These are phyloP conservation scores for Gyrodon lividus DNA, from an alignment of 768 basidiomycete species.

Conservation along the genomic window DNA sequence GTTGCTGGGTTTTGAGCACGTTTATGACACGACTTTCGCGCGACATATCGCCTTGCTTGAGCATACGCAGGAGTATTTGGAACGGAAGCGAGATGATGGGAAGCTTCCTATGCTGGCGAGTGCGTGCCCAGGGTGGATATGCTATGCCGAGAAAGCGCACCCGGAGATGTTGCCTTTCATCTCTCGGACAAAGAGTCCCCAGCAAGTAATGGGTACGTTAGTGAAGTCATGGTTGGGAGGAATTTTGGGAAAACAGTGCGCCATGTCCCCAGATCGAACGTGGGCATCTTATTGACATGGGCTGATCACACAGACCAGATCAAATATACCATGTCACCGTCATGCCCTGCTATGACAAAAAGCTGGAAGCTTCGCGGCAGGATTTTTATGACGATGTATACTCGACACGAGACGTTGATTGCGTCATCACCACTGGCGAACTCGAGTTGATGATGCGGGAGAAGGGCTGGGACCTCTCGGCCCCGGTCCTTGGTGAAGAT, in stretches of 20 bases:
- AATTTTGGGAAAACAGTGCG: constrained; percentile 69
- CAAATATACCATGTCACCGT: constrained; percentile 95
- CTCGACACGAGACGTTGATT: constrained; percentile 91
- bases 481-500: constrained; percentile 53
- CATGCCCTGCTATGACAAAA: constrained; percentile 99
- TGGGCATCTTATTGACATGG: constrained; percentile 5
- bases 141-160: constrained; percentile 98
- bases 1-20: constrained; percentile 72
- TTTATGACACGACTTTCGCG: constrained; percentile 95
- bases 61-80: constrained; percentile 76
- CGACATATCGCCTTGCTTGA: constrained; percentile 83
- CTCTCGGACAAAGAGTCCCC: constrained; percentile 84
- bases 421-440: constrained; percentile 96
- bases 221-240: constrained; percentile 86
- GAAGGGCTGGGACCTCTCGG: constrained; percentile 73
- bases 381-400: constrained; percentile 87
- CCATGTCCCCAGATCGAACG: constrained; percentile 10
- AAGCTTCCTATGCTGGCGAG: constrained; percentile 87
- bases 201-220: constrained; percentile 90
- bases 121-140: constrained; percentile 99
- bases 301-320: constrained; percentile 54
- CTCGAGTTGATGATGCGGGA: constrained; percentile 82
- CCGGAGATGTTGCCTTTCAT: constrained; percentile 92
- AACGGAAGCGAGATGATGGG: constrained; percentile 49
- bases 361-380: constrained; percentile 92